Evolutionary conservation across 331 rosid species (phyloP), one percentile per base, ranked within the genome.

Genomic region (Pyrus hybrid): DNA sequence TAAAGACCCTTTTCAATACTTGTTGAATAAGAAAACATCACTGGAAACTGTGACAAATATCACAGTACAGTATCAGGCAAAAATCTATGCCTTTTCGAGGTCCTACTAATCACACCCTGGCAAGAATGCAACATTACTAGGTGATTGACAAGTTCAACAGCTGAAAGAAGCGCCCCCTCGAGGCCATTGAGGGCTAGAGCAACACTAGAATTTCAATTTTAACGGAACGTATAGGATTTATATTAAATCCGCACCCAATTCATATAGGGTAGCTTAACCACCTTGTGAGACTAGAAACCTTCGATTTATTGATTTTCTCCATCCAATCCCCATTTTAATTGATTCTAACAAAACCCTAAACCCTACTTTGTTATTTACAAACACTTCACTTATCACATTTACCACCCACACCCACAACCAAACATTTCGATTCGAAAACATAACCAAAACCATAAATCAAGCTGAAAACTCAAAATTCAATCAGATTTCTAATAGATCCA

Each of bases 401-500:
- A 9, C 67, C 7, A 23, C 17, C 23, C 5, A 33, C 23, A 56
- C 26, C 23, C 10, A 60, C 21, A 41, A 12, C 29, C 7, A 20
- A 69, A 7, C 53, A 60, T 60, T 64, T 72, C 68, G 5, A 45
- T 17, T 10, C 7, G 35, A 7, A 47, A 32, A 51, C 49, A 72
- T 30, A 67, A 23, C 6, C 7, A 12, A 6, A 47, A 32, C 53
- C 49, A 69, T 30, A 71, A 23, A 63, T 20, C 64, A 51, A 33
- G 26, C 8, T 23, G 33, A 20, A 71, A 72, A 32, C 32, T 29
- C 7, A 45, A 53, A 32, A 60, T 63, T 41, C 11, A 4, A 2
- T 14, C 49, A 6, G 37, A 23, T 16, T 23, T 13, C 56, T 17
- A 35, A 11, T 76, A 87, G 93, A 89, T 91, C 94, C 77, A 84